Evolutionary conservation across 148 eudicot genomes (phyloP).

Genomic region (Euryodendron excelsum): DNA sequence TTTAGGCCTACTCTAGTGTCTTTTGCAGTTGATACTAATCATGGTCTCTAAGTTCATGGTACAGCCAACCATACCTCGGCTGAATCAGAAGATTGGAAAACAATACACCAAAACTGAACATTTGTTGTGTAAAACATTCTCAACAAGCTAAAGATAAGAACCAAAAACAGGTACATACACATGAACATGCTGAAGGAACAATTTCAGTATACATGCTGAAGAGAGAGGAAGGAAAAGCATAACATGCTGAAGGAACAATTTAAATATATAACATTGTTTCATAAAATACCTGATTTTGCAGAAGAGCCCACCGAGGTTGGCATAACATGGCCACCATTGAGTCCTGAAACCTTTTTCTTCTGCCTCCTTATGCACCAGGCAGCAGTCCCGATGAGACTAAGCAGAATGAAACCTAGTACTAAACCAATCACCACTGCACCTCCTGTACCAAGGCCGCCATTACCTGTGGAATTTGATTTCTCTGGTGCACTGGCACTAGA

Average conservation of each 20-base stretch:
- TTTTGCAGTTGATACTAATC: not conserved
- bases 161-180: not conserved
- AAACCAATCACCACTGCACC: slow-evolving; percentile 43
- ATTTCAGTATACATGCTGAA: not conserved
- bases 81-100: not conserved
- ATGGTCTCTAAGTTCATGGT: slow-evolving; percentile 4
- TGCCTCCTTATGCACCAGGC: slow-evolving; percentile 44
- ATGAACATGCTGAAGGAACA: not conserved
- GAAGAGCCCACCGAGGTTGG: slow-evolving; percentile 53
- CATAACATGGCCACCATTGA: slow-evolving; percentile 35
- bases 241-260: not conserved
- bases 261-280: not conserved
- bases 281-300: slow-evolving; percentile 59
- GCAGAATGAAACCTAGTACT: slow-evolving; percentile 39
- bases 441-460: slow-evolving; percentile 48
- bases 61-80: not conserved
- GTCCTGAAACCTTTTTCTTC: slow-evolving; percentile 38
- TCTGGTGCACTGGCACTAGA: slow-evolving; percentile 17
- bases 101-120: not conserved
- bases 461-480: slow-evolving; percentile 17
- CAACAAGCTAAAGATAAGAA: not conserved
- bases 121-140: not conserved
- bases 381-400: slow-evolving; percentile 44
- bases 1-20: not conserved
- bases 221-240: not conserved